Evolutionary conservation across 352 stramenopile species (phyloP).

Genomic region (Plasmopara viticola): DNA sequence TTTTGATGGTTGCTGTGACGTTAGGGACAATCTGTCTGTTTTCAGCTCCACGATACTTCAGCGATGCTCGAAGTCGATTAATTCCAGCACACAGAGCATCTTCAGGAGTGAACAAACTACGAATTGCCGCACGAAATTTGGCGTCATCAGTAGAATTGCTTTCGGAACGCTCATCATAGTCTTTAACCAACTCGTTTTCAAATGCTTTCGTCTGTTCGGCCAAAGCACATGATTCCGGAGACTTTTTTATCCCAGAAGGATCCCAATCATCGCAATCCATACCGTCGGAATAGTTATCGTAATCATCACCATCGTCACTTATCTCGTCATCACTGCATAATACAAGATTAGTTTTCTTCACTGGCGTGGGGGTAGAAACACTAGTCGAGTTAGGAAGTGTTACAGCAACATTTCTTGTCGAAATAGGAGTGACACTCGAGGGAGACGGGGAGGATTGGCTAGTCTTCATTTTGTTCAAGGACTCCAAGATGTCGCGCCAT

Average conservation of each 20-base stretch:
- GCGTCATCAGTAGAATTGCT: slow-evolving; percentile 34
- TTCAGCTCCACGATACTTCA: slow-evolving; percentile 54
- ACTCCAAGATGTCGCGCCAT: slow-evolving; percentile 59
- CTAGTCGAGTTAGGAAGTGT: slow-evolving; percentile 4
- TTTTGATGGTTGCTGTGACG: slow-evolving; percentile 58
- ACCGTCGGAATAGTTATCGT: slow-evolving; percentile 36
- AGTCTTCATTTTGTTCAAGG: slow-evolving; percentile 25
- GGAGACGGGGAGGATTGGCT: slow-evolving; percentile 2
- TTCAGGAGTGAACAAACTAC: slow-evolving; percentile 63
- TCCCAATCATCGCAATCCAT: slow-evolving; percentile 33
- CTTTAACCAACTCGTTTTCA: slow-evolving; percentile 27
- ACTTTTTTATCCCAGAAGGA: slow-evolving; percentile 21
- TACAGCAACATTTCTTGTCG: slow-evolving; percentile 1
- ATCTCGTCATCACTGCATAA: slow-evolving; percentile 61
- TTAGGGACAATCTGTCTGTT: slow-evolving; percentile 53
- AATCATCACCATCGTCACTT: slow-evolving; percentile 54
- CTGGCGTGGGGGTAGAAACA: slow-evolving; percentile 4
- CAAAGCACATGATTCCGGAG: slow-evolving; percentile 4
- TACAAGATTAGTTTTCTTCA: slow-evolving; percentile 34
- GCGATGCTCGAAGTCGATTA: slow-evolving; percentile 35
- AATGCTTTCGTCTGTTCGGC: slow-evolving; percentile 20
- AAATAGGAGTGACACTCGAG: slow-evolving; percentile 9
- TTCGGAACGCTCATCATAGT: slow-evolving; percentile 53
- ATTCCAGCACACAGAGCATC: slow-evolving; percentile 64
- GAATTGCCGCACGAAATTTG: slow-evolving; percentile 58